Evolutionary conservation across 176 grass and related monocot species (phyloP), one percentile per base, ranked within the genome.

Genomic region (Ampelocalamus luodianensis): DNA sequence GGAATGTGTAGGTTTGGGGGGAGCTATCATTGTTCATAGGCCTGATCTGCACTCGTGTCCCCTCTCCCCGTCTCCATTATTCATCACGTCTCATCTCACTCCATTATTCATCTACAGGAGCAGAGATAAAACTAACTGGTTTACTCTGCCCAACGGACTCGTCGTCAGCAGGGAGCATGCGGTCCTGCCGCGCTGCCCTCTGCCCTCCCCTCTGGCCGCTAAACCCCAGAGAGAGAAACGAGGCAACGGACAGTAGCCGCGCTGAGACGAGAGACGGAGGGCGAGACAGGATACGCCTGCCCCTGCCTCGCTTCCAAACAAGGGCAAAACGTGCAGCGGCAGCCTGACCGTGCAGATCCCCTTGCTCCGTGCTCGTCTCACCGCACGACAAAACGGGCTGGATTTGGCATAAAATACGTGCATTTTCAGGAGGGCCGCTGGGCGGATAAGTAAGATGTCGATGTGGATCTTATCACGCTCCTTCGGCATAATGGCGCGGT

Each of bases 281-380:
- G n/a, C 79, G 56, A 65, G 88, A 90, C 88, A 87, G 79, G 58
- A 87, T 73, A 23, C 85, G 48, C 3, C 74, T 83, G 73, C 36
- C 27, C 26, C 10, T 15, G 77, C 49, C 56, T 46, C 89, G 80
- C 89, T 75, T 60, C 58, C 48, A 15, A 83, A 79, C 84, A 83
- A 90, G 65, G 34, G 80, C 56, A 58, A 18, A 72, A 82, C 80
- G 74, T 83, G 85, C 79, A 66, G 48, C 67, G 38, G 64, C 78
- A 81, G 77, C 9, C 82, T 54, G 77, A 62, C 64, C 60, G 37
- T 69, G 74, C 80, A 72, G 72, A 90, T 50, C 59, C 79, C 49
- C 3, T 78, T 18, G 20, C n/a, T 20, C 60, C 37, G 10, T 55
- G n/a, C n/a, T 48, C 32, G 12, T 34, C 38, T 3, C n/a, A 10